Evolutionary conservation across 768 basidiomycete genomes (phyloP).

Genomic region (Naganishia vishniacii): DNA sequence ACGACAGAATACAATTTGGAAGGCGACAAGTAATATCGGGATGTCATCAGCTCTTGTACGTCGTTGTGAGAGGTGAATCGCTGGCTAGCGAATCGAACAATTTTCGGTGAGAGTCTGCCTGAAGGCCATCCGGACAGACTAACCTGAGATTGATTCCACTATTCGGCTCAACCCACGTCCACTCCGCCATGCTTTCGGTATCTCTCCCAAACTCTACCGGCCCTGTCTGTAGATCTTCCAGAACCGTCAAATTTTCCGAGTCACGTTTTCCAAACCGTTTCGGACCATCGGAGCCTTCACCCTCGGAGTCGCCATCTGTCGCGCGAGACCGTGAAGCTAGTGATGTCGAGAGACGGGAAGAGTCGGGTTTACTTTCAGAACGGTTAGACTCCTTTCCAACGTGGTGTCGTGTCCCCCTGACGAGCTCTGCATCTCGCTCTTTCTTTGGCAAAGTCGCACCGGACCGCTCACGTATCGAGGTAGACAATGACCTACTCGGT

Average conservation of each 20-base stretch:
- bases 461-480: background rate
- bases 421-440: too few species aligned
- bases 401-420: background rate
- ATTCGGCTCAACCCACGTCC: conserved; percentile 79
- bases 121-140: conserved; percentile 41
- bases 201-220: conserved; percentile 66
- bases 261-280: conserved; percentile 31
- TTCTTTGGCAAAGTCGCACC: background rate
- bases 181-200: conserved; percentile 67
- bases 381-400: background rate
- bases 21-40: conserved; percentile 80
- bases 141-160: conserved; percentile 79
- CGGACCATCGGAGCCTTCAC: background rate
- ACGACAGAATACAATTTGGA: conserved; percentile 82
- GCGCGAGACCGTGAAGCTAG: background rate
- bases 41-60: conserved; percentile 71
- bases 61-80: conserved; percentile 69
- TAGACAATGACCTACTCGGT: background rate
- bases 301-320: background rate
- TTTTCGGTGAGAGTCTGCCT: conserved; percentile 15
- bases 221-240: conserved; percentile 72
- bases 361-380: background rate
- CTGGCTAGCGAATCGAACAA: conserved; percentile 53
- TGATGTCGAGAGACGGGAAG: background rate
- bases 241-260: conserved; percentile 51